phyloP scores from a whole-genome alignment of 139 green algal species.

The Volvox reticuliferus region DNA sequence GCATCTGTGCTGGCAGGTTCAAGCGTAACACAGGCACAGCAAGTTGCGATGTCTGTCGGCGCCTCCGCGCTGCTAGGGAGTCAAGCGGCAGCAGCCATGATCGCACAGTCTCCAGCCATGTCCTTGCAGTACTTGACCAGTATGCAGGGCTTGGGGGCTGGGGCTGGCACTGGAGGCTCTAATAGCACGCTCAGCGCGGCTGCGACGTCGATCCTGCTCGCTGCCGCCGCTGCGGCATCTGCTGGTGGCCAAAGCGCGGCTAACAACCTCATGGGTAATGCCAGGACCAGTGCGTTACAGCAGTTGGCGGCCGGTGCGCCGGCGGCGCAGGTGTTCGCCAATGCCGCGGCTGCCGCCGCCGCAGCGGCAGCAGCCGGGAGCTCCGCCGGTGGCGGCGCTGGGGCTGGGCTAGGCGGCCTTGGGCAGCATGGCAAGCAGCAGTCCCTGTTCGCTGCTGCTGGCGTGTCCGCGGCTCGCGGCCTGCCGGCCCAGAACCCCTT shows the following conservation, averaged over 20 bases:
- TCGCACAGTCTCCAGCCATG: not conserved
- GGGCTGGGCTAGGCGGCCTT: not conserved
- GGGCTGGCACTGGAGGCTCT: not conserved
- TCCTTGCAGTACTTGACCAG: slow-evolving; percentile 23
- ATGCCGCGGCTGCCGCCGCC: not conserved
- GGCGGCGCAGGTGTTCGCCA: slow-evolving; percentile 5
- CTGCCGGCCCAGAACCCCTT: not conserved
- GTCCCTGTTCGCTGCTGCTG: no score
- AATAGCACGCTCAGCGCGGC: not conserved
- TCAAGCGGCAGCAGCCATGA: not conserved
- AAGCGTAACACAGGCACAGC: not conserved
- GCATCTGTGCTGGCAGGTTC: not conserved
- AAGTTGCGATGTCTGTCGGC: not conserved
- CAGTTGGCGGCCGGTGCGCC: slow-evolving; percentile 12
- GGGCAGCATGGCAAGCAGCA: not conserved
- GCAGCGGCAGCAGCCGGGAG: not conserved
- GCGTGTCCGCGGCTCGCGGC: not conserved
- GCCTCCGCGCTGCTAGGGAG: not conserved
- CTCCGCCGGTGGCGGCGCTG: not conserved
- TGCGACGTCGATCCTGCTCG: slow-evolving; percentile 20
- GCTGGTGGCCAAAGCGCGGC: not conserved
- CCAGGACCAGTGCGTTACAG: not conserved
- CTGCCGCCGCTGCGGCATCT: not conserved
- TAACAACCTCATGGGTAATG: not conserved
- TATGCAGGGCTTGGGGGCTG: not conserved